Percentiles rank a stretch among this genome's conserved stretches.
These are phyloP conservation scores for Stagonosporopsis vannaccii DNA, from an alignment of 2,329 filamentous ascomycete genomes.

Conservation along the genomic window DNA sequence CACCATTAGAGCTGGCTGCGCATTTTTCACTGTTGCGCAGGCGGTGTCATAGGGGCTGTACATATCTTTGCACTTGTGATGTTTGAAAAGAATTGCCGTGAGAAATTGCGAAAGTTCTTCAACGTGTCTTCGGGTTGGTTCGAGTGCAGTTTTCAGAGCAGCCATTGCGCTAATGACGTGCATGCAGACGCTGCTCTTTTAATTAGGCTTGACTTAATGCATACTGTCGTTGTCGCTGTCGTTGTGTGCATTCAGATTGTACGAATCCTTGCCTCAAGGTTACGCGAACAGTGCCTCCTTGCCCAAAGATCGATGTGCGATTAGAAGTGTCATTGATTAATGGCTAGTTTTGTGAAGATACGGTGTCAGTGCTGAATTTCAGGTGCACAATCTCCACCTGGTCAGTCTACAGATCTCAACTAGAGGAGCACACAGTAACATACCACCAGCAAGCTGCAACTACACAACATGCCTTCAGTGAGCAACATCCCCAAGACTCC, in stretches of 20 bases:
- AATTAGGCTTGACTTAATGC: background rate
- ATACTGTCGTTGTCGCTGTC: background rate
- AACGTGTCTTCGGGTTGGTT: background rate
- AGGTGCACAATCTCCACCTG: background rate
- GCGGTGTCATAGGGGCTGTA: conserved; percentile 85
- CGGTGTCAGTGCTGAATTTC: background rate
- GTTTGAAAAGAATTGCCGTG: background rate
- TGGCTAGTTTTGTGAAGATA: background rate
- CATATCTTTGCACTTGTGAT: conserved; percentile 55
- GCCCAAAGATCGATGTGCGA: background rate
- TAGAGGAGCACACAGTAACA: background rate
- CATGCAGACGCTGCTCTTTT: background rate
- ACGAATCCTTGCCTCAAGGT: background rate
- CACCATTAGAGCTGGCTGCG: conserved; percentile 78
- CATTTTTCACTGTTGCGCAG: conserved; percentile 71
- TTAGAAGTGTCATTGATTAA: background rate
- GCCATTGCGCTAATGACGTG: too few relatives aligned
- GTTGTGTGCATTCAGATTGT: background rate
- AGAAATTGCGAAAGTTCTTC: background rate
- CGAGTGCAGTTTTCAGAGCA: background rate
- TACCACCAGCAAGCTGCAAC: background rate
- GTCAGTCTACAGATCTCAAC: background rate
- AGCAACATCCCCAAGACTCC: background rate
- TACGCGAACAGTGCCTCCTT: background rate
- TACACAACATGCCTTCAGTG: background rate